phyloP scores from a whole-genome alignment of 2,329 filamentous ascomycete species.

The Diaporthe australafricana region DNA sequence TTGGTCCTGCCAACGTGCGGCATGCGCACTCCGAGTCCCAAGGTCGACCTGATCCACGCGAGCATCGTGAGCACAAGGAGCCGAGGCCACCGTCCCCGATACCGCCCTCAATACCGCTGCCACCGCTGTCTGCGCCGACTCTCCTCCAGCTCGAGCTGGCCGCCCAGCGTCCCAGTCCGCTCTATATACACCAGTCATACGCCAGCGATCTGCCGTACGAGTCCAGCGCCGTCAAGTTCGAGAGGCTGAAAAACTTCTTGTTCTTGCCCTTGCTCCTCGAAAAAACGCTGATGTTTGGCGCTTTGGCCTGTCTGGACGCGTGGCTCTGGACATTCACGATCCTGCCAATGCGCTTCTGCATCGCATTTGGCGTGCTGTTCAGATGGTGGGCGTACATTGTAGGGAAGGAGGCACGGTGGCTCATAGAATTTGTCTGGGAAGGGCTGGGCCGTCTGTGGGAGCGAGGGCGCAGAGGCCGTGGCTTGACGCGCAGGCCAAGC shows the following conservation, averaged over 20 bases:
- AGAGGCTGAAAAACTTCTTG: slow-evolving; percentile 90
- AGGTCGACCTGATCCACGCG: slow-evolving; percentile 16
- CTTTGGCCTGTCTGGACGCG: slow-evolving; percentile 90
- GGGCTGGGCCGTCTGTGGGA: slow-evolving; percentile 85
- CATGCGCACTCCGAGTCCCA: slow-evolving; percentile 16
- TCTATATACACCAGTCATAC: slow-evolving; percentile 73
- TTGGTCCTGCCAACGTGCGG: slow-evolving; percentile 39
- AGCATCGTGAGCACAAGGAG: slow-evolving; percentile 42
- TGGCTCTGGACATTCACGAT: slow-evolving; percentile 99
- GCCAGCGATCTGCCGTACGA: slow-evolving; percentile 80
- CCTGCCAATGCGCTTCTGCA: slow-evolving; percentile 86
- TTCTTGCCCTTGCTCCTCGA: slow-evolving; percentile 86
- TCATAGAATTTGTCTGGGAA: slow-evolving; percentile 81
- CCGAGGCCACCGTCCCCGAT: slow-evolving; percentile 58
- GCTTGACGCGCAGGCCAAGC: slow-evolving; percentile 43
- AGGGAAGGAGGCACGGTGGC: slow-evolving; percentile 76
- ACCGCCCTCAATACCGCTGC: slow-evolving; percentile 68
- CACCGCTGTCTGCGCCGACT: slow-evolving; percentile 75
- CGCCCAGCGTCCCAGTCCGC: slow-evolving; percentile 69
- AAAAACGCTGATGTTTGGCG: slow-evolving; percentile 86
- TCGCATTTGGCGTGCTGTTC: slow-evolving; percentile 80
- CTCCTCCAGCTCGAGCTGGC: slow-evolving; percentile 74
- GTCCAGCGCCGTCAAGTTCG: slow-evolving; percentile 90
- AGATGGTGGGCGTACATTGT: slow-evolving; percentile 83
- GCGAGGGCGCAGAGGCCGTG: slow-evolving; percentile 62